A percentile compares a stretch with the other conserved stretches of the same genome.
Conservation (phyloP, 2,329 filamentous ascomycete genomes). For the Colletotrichum sp. region DNA sequence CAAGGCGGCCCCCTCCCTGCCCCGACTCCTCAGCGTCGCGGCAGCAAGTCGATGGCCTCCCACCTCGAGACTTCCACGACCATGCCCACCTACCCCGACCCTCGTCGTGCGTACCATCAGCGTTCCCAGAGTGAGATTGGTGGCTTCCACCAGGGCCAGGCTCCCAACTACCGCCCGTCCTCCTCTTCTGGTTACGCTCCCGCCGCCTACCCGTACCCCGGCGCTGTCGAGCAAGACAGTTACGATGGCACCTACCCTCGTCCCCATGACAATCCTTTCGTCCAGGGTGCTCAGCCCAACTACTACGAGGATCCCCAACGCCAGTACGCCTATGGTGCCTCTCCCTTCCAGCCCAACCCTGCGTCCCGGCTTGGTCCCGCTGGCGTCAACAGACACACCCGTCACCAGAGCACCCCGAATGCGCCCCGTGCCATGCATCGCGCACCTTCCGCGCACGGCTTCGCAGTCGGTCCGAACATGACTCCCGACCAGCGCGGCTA, state of each 20-base stretch:
- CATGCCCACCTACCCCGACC: conserved; percentile 22
- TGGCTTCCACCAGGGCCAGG: conserved; percentile 20
- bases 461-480: conserved; percentile 16
- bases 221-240: conserved; percentile 12
- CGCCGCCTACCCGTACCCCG: conserved; percentile 13
- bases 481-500: conserved; percentile 14
- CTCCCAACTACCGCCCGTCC: conserved; percentile 22
- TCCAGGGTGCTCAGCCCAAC: conserved; percentile 13
- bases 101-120: conserved; percentile 28
- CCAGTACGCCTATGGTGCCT: conserved; percentile 19
- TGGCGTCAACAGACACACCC: conserved; percentile 26
- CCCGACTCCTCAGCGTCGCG: conserved; percentile 26
- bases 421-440: conserved; percentile 20
- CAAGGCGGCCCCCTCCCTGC: conserved; percentile 25
- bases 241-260: conserved; percentile 25
- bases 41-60: conserved; percentile 22
- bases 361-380: background rate
- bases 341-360: conserved; percentile 7
- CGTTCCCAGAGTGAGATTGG: conserved; percentile 33
- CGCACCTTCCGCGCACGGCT: conserved; percentile 18
- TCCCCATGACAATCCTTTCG: conserved; percentile 13
- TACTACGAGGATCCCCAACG: conserved; percentile 28
- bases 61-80: conserved; percentile 24
- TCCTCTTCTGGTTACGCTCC: conserved; percentile 19
- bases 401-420: conserved; percentile 35